These are phyloP conservation scores for Mycena albidolilacea DNA, from an alignment of 768 basidiomycete genomes.

Conservation along the genomic window DNA sequence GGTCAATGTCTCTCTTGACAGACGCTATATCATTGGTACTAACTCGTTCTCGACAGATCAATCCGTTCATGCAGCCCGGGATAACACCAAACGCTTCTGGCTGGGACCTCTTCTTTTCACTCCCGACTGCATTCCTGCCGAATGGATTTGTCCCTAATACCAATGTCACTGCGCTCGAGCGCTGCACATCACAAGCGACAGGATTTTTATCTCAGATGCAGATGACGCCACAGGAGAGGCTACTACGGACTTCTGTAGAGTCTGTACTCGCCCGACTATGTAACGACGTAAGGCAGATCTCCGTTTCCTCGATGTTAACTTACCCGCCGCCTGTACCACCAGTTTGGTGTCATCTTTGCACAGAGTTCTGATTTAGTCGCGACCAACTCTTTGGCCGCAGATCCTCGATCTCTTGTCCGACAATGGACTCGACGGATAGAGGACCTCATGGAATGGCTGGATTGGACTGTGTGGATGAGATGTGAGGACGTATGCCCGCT, in stretches of 20 bases:
- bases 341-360: constrained; percentile 41
- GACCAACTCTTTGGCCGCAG: neutral
- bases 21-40: too few relatives aligned
- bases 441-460: constrained; percentile 38
- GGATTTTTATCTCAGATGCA: constrained; percentile 35
- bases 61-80: constrained; percentile 42
- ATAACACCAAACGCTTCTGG: constrained; percentile 39
- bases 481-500: constrained; percentile 39
- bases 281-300: constrained; percentile 25
- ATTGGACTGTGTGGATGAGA: constrained; percentile 40
- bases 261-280: constrained; percentile 39
- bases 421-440: constrained; percentile 31
- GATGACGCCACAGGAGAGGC: constrained; percentile 37
- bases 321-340: neutral
- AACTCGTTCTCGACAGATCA: neutral
- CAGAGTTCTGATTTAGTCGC: constrained; percentile 36
- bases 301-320: neutral
- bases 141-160: neutral
- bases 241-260: constrained; percentile 36
- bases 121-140: neutral
- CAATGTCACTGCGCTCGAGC: constrained; percentile 37
- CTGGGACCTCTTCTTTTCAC: constrained; percentile 40
- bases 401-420: constrained; percentile 8
- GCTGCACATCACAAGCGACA: constrained; percentile 38
- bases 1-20: neutral